Evolutionary conservation across 2,329 filamentous ascomycete genomes (phyloP).

Genomic region (Penicillium sp.): DNA sequence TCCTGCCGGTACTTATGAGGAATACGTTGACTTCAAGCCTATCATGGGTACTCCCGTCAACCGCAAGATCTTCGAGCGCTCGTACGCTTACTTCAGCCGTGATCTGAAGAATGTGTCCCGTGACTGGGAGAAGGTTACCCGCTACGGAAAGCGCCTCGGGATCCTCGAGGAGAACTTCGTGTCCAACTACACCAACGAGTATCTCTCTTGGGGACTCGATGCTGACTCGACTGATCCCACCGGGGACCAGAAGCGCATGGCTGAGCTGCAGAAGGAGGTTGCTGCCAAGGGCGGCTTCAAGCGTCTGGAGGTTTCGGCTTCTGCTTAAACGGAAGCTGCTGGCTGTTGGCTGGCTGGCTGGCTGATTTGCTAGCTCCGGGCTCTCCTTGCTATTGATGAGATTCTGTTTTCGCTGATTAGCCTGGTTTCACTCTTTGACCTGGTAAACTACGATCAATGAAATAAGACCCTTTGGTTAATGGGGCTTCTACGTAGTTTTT

Average conservation of each 20-base stretch:
- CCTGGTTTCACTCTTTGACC: conserved; percentile 16
- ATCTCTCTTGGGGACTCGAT: conserved; percentile 66
- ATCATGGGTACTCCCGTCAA: conserved; percentile 68
- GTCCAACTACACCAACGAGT: conserved; percentile 75
- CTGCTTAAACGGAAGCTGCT: conserved; percentile 27
- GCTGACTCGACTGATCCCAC: conserved; percentile 66
- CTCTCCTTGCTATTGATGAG: neutral
- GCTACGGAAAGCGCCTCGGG: conserved; percentile 72
- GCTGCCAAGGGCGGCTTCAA: conserved; percentile 63
- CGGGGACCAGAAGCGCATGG: conserved; percentile 76
- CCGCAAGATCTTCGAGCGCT: conserved; percentile 77
- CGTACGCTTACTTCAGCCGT: conserved; percentile 73
- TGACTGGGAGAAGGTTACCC: conserved; percentile 77
- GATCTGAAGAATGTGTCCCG: conserved; percentile 73
- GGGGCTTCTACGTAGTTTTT: neutral
- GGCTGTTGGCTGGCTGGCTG: neutral
- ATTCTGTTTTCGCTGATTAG: neutral
- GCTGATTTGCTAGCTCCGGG: neutral
- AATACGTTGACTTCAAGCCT: conserved; percentile 73
- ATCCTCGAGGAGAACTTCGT: conserved; percentile 64
- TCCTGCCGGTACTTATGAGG: conserved; percentile 64
- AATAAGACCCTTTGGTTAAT: neutral
- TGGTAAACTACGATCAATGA: neutral
- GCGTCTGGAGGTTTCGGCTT: conserved; percentile 34
- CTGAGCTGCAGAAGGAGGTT: conserved; percentile 66